These are phyloP conservation scores for Casuarina cunninghamiana DNA, from an alignment of 306 rosid genomes.

Conservation along the genomic window DNA sequence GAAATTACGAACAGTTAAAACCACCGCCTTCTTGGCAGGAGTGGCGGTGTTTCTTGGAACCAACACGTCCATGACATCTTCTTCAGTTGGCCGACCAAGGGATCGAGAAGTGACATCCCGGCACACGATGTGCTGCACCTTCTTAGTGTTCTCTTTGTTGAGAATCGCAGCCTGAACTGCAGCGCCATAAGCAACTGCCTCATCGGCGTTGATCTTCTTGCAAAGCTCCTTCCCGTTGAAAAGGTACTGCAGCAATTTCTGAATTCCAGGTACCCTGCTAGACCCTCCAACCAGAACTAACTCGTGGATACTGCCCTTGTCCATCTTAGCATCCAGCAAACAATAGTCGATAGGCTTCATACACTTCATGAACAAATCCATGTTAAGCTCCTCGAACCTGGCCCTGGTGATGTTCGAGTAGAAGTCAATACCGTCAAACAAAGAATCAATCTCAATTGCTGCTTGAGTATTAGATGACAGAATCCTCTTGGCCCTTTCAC, in stretches of 20 bases:
- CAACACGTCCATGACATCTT: neutral
- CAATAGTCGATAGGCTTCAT: slow-evolving; percentile 41
- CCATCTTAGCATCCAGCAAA: slow-evolving; percentile 36
- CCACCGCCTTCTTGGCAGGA: neutral
- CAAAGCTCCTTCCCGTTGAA: slow-evolving; percentile 44
- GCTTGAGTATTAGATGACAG: slow-evolving; percentile 38
- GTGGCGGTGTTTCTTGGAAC: slow-evolving; percentile 2
- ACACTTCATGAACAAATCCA: slow-evolving; percentile 40
- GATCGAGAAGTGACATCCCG: neutral
- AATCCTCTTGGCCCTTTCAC: slow-evolving; percentile 51
- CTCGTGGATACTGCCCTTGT: slow-evolving; percentile 31
- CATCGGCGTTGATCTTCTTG: slow-evolving; percentile 46
- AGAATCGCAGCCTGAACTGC: slow-evolving; percentile 44
- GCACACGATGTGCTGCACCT: neutral
- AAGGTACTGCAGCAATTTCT: slow-evolving; percentile 35
- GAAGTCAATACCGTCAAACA: slow-evolving; percentile 37
- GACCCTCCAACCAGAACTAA: slow-evolving; percentile 46
- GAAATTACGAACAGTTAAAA: slow-evolving; percentile 10
- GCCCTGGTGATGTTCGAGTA: slow-evolving; percentile 27
- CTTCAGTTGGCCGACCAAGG: neutral
- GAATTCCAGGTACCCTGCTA: slow-evolving; percentile 39
- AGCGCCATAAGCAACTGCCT: slow-evolving; percentile 42
- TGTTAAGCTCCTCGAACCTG: slow-evolving; percentile 37
- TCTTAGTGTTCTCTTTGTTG: slow-evolving; percentile 22
- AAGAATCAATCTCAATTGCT: slow-evolving; percentile 39